phyloP scores from a whole-genome alignment of 116 monocot species.

The Trichopus zeylanicus region DNA sequence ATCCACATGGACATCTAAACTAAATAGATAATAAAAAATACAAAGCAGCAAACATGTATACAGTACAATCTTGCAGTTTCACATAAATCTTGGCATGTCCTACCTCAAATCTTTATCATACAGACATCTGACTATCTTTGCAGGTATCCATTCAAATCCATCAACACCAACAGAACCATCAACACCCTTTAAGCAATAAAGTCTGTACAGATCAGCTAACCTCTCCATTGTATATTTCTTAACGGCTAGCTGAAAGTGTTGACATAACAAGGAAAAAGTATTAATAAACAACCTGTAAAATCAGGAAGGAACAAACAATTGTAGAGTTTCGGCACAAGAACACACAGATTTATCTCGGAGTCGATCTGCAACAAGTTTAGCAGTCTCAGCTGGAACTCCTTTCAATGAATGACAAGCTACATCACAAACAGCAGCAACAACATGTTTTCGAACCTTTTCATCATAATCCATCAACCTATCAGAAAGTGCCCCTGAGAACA shows the following conservation, averaged over 20 bases:
- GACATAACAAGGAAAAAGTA: not conserved
- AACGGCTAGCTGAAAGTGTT: constrained; percentile 50
- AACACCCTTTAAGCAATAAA: constrained; percentile 45
- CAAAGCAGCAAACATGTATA: too few species aligned
- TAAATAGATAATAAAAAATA: too few species aligned
- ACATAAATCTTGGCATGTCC: not conserved
- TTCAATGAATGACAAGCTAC: constrained; percentile 54
- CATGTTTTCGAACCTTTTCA: constrained; percentile 90
- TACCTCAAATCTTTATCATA: constrained; percentile 99
- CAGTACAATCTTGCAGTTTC: too few species aligned
- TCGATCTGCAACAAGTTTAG: constrained; percentile 66
- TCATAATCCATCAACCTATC: constrained; percentile 91
- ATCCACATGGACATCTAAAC: too few species aligned
- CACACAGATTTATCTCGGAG: constrained; percentile 96
- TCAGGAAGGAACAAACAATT: constrained; percentile 9
- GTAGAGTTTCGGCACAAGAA: constrained; percentile 2
- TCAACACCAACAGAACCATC: constrained; percentile 37
- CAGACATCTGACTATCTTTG: constrained; percentile 88
- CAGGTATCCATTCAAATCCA: constrained; percentile 89
- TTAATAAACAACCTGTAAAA: constrained; percentile 3
- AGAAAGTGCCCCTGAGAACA: constrained; percentile 62
- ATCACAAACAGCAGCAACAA: constrained; percentile 77
- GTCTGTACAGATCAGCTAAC: constrained; percentile 66
- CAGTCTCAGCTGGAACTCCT: constrained; percentile 51
- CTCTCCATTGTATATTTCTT: constrained; percentile 88